Evolutionary conservation across 2,329 filamentous ascomycete genomes (phyloP).

Genomic region (Hypoxylon sp.): DNA sequence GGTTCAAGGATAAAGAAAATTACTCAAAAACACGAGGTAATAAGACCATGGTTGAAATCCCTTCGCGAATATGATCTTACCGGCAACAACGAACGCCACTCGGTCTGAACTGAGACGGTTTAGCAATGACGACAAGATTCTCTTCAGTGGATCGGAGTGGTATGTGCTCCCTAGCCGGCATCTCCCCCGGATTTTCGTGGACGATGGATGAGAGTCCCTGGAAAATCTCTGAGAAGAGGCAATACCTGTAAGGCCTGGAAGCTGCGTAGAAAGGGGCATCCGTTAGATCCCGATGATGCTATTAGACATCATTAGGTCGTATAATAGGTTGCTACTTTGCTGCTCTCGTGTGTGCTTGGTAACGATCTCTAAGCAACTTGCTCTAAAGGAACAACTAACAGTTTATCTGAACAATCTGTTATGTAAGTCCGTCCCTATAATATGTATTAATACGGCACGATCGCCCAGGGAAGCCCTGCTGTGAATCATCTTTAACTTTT

Average conservation of each 20-base stretch:
- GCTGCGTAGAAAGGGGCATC: neutral
- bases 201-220: slow-evolving; percentile 18
- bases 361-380: slow-evolving; percentile 8
- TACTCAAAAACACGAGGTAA: slow-evolving; percentile 3
- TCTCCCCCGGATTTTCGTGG: slow-evolving; percentile 20
- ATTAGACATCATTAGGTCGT: neutral
- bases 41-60: neutral
- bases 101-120: neutral
- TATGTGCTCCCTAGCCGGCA: slow-evolving; percentile 10
- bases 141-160: slow-evolving; percentile 25
- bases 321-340: slow-evolving; percentile 8
- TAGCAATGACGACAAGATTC: slow-evolving; percentile 25
- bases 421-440: slow-evolving; percentile 2
- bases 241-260: slow-evolving; percentile 3
- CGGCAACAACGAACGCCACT: neutral
- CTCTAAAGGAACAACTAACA: slow-evolving; percentile 3
- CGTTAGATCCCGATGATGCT: slow-evolving; percentile 19
- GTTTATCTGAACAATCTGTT: slow-evolving; percentile 1
- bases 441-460: slow-evolving; percentile 1
- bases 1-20: slow-evolving; percentile 7
- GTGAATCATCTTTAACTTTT: slow-evolving; percentile 14
- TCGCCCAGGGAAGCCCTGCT: slow-evolving; percentile 6
- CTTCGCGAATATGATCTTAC: neutral
- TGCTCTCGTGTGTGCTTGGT: slow-evolving; percentile 10
- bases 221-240: slow-evolving; percentile 2